Base-by-base conservation (phyloP, 2,329 filamentous ascomycete species). In the Huntiella savannae region DNA sequence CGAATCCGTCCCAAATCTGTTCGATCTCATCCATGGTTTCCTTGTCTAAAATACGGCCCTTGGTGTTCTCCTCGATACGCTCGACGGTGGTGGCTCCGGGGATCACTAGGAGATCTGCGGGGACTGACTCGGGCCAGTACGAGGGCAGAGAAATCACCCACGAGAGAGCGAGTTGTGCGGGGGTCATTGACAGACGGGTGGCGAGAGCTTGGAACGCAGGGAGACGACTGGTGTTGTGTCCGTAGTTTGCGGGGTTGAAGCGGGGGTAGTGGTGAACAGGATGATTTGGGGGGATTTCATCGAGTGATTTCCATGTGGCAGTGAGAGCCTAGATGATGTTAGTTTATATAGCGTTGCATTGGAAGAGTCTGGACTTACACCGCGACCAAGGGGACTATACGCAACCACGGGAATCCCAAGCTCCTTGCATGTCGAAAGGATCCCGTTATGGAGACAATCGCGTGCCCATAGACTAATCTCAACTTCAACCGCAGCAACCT, bases 361-460 rank as follows among this genome's bases (percentile, higher is more conserved):
- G 37, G 13, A 17, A 16, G n/a, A 15, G 17, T 40, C 3, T 22
- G 16, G 3, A 57, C 62, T 54, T 57, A 65, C 62, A 1, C 69
- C 69, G 19, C 71, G 64, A 4, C 80, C 77, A 0, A 86, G 64
- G 1, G 82, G 82, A 39, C 77, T 79, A 60, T 85, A 87, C 0
- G 78, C 79, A 33, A 84, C 61, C 41, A 87, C 62, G 0, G 79
- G 77, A 50, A 88, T 84, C 40, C 67, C 63, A 40, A 80, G 60
- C 56, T 87, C 68, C 0, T 64, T 67, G 54, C 75, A 79, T 0
- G 71, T 67, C 2, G 63, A 63, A 3, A 67, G 65, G 33, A 75
- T 59, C 2, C 71, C 70, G 52, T 73, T 72, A 16, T 56, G 58
- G 19, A 71, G 59, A 17, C 66, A 61, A 12, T 73, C 68, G 0